Evolutionary conservation across 805 yeast genomes (phyloP), one percentile per base, ranked within the genome.

Genomic region (Isabelozyma gotoi): DNA sequence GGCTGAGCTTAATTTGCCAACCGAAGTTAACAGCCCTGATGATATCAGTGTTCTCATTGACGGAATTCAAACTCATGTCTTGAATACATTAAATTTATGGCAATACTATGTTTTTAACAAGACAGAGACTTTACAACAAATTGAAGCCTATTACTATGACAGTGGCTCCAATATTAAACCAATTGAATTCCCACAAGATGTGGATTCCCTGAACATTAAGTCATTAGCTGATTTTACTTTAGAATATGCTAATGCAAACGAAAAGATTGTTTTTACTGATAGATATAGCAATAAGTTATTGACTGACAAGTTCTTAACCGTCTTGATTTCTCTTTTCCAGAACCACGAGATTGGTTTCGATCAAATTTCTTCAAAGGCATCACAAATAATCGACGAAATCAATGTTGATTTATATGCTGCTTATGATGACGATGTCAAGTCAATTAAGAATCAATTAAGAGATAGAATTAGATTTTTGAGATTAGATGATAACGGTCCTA

Each of bases 401-500:
- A 92, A 92, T 59, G 67, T 80, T 14, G 83, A 85, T 2, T 68
- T 85, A 17, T 92, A 92, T 59, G 74, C 65, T 12, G 81, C 74
- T 42, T 92, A 85, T 62, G 96, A 94, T 57, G 79, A 75, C 35
- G 99, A 92, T 56, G 63, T 80, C 19, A 65, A 63, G 19, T 78
- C 80, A 7, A 86, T 90, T 37, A 65, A 84, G 47, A 77, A 69
- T 41, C 96, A 91, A 57, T 59, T 92, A 18, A 76, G 73, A 56
- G 89, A 86, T 57, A 77, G 99, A 51, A 85, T 85, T 50, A 80
- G 82, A 51, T 92, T 81, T 57, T 67, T 84, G 47, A 76, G 97
- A 45, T 62, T 94, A 20, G 97, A 88, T 51, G 78, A 68, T 0
- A 75, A 86, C 62, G 98, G 97, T 1, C 97, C 97, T 12, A 74